Evolutionary conservation across 2,329 filamentous ascomycete species (phyloP), one percentile per base, ranked within the genome.

Genomic region (Pezizomycotina sp.): DNA sequence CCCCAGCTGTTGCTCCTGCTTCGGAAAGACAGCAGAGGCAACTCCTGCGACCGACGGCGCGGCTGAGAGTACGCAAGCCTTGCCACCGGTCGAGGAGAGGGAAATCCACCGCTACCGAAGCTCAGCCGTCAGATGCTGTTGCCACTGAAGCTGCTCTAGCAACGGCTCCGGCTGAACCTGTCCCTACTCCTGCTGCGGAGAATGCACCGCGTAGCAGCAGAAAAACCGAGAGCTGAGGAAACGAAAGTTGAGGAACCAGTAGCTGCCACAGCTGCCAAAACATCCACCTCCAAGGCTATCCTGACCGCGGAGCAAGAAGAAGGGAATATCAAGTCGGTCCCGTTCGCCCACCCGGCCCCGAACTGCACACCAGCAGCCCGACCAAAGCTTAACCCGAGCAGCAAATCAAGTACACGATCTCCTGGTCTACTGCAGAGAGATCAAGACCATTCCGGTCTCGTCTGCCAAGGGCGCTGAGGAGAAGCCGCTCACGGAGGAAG

Each of bases 401-500:
- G 59, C 60, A 79, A 54, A 56, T 65, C 48, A 93, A 92, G 61
- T 95, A 93, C 61, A 69, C 27, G 62, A 71, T 46, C 65, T 95
- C 32, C 69, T 95, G 28, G 64, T 69, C 29, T 67, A 69, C 27
- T 34, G 81, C 74, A 27, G 74, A 69, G 47, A 60, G 62, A 50
- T 91, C 83, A 77, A 71, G 68, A 8, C 71, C 73, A 6, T 60
- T 92, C 16, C 72, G 71, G 21, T 69, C 69, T 25, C 72, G 13
- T 64, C 65, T 5, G 68, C 69, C 35, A 75, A 69, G 45, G 62
- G 62, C 36, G 60, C 68, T 7, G 58, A 64, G 6, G 62, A 62
- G 43, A 66, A 70, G 2, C 72, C 80, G 2, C 60, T 95, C 40
- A 74, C 71, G 32, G 82, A 92, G 40, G 61, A 64, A 32, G 89